A percentile compares a stretch with the other conserved stretches of the same genome.
Evolutionary conservation across 1,284 basidiomycete species (phyloP).

Genomic region (Cutaneotrichosporon dermatis): DNA sequence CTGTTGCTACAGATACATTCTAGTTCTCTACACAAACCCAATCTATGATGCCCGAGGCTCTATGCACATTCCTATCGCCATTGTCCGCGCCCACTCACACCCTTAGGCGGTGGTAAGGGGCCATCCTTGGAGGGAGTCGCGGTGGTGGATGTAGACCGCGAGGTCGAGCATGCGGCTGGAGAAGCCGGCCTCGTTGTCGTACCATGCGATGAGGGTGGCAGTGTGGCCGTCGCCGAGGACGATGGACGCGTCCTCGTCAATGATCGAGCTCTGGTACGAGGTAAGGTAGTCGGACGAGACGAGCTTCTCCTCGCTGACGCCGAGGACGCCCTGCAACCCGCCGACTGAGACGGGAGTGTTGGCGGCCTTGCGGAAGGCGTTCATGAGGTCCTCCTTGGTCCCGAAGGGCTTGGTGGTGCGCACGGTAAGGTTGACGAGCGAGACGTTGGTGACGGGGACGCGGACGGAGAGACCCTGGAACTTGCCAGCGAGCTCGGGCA

Average conservation of each 20-base stretch:
- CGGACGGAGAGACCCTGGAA: constrained; percentile 50
- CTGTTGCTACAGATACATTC: no score
- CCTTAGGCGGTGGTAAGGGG: neutral
- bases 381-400: constrained; percentile 44
- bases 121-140: constrained; percentile 4
- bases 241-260: constrained; percentile 46
- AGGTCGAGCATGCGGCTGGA: constrained; percentile 24
- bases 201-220: constrained; percentile 49
- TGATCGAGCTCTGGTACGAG: constrained; percentile 35
- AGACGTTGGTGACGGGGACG: constrained; percentile 50
- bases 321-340: constrained; percentile 38
- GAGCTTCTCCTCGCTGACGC: constrained; percentile 48
- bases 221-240: constrained; percentile 40
- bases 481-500: constrained; percentile 49
- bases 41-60: neutral
- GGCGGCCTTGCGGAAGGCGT: constrained; percentile 43
- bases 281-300: constrained; percentile 49
- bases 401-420: constrained; percentile 38
- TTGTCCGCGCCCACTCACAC: no score
- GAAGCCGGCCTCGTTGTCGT: constrained; percentile 48
- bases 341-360: constrained; percentile 16
- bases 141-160: constrained; percentile 18
- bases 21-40: neutral
- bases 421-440: constrained; percentile 50
- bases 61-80: neutral